phyloP scores from a whole-genome alignment of 2,329 filamentous ascomycete species.

The Dryadomyces sulphureus region DNA sequence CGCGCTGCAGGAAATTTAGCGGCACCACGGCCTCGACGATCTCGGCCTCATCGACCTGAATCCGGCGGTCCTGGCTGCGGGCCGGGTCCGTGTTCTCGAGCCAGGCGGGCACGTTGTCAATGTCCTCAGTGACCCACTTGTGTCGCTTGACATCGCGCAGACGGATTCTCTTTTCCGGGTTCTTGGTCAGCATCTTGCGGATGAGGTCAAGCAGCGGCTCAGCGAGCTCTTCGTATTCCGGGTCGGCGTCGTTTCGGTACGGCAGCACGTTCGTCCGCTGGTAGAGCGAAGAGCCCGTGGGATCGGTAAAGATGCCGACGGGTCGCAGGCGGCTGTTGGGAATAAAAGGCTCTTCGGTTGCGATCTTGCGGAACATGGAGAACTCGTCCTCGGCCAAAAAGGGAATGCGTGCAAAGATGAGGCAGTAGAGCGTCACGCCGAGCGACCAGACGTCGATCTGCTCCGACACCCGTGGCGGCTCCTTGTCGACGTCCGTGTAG shows the following conservation, averaged over 20 bases:
- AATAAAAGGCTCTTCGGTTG: constrained; percentile 83
- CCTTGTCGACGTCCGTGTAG: constrained; percentile 61
- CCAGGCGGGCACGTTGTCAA: constrained; percentile 64
- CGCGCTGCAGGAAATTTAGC: constrained; percentile 72
- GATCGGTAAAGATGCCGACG: constrained; percentile 44
- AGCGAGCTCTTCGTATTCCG: constrained; percentile 76
- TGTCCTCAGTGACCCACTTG: constrained; percentile 71
- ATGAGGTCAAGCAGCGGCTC: constrained; percentile 68
- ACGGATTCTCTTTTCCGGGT: constrained; percentile 76
- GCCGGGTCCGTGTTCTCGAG: constrained; percentile 88
- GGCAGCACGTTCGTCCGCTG: constrained; percentile 45
- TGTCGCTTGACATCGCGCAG: constrained; percentile 88
- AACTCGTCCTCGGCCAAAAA: constrained; percentile 88
- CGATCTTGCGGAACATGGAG: constrained; percentile 82
- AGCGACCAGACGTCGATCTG: constrained; percentile 97
- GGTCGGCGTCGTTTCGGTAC: constrained; percentile 62
- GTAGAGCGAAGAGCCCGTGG: constrained; percentile 37
- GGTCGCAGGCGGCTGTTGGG: constrained; percentile 70
- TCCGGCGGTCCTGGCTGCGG: constrained; percentile 64
- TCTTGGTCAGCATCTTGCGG: constrained; percentile 67
- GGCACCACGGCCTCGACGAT: constrained; percentile 83
- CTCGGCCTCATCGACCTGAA: constrained; percentile 84
- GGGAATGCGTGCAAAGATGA: constrained; percentile 85
- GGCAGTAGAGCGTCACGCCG: constrained; percentile 88
- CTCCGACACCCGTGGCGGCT: constrained; percentile 67